Evolutionary conservation across 75 land plant genomes (phyloP), one percentile per base, ranked within the genome.

Genomic region (Larix kaempferi): DNA sequence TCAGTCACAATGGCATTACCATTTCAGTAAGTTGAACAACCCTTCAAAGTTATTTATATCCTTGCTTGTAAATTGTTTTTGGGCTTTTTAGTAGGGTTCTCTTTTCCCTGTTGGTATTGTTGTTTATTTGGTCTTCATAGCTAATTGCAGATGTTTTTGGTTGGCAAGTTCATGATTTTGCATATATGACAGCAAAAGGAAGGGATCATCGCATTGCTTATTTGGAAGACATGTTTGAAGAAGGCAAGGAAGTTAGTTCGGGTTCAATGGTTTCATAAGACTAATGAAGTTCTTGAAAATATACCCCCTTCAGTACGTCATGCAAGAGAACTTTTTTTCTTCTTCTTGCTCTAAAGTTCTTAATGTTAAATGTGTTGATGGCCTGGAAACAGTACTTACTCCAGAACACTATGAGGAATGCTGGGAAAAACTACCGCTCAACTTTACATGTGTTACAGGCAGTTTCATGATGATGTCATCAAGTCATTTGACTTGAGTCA

Each of bases 231-330:
- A 82, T 96, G 89, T 96, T 94, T 59, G 96, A 94, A 82, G 98
- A 85, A 85, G 77, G 80, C 77, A 61, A 87, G 83, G 78, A 94
- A 86, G 56, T 94, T 90, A 82, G 91, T 94, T 75, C 83, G 89
- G 83, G 97, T 94, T 80, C 89, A 88, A 60, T 96, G 97, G 99
- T 96, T 94, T 89, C 93, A 94, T 82, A 96, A 90, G 79, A 86
- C 91, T 77, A 92, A 85, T 79, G 99, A 96, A 88, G 84, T 94
- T 81, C 89, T 78, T 80, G 77, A 86, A 80, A 83, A 79, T 85
- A 83, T 94, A 81, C 90, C 94, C 69, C 88, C 85, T 41, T 85
- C 86, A 57, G 86, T 86, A 35, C 78, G 49, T 80, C 88, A 89
- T 89, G 87, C 83, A 78, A 87, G 83, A 79, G 99, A 96, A 89